Base-by-base conservation (phyloP, 108 stramenopile species). In the Pseudonitzschia multiseries region DNA sequence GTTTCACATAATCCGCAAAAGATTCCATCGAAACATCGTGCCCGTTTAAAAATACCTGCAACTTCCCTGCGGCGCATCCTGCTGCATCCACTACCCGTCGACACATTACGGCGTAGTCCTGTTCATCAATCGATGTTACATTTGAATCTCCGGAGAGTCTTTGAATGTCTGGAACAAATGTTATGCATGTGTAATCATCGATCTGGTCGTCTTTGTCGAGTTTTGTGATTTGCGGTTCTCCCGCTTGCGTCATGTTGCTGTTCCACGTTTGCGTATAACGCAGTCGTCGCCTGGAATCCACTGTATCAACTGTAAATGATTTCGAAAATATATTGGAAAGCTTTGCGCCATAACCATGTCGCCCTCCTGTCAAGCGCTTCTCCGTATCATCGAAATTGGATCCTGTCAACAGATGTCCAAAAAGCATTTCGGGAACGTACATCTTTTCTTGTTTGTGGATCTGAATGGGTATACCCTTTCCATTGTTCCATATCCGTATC, bases 361-460 rank as follows among this genome's bases (percentile, higher is more conserved):
- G 70, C 9, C 97, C 97, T 32, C 97, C 77, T 13, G 95, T 96
- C 65, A 91, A 63, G 24, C 97, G 91, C 79, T 97, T 95, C 73
- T 98, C 88, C 50, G 84, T 76, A 63, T 99, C 99, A 52, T 99
- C 96, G 80, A 99, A 99, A 81, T 99, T 99, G 42, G 89, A 91
- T 8, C 98, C 98, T 22, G 98, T 99, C 48, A 99, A 71, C 41
- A 99, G 82, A 79, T 99, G 94, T 8, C 99, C 99, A 82, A 99
- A 99, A 41, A 99, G 85, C 68, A 99, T 83, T 83, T 98, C 97
- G 15, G 99, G 98, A 22, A 93, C 74, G 65, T 93, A 96, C 69
- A 92, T 86, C 0, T 87, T 81, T 63, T 96, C 91, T 1, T 83
- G 79, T 57, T 78, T 83, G 68, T 96, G 93, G 66, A 87, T 60